Base-by-base conservation (phyloP, 208 protist species). In the Leishmania amazonensis region DNA sequence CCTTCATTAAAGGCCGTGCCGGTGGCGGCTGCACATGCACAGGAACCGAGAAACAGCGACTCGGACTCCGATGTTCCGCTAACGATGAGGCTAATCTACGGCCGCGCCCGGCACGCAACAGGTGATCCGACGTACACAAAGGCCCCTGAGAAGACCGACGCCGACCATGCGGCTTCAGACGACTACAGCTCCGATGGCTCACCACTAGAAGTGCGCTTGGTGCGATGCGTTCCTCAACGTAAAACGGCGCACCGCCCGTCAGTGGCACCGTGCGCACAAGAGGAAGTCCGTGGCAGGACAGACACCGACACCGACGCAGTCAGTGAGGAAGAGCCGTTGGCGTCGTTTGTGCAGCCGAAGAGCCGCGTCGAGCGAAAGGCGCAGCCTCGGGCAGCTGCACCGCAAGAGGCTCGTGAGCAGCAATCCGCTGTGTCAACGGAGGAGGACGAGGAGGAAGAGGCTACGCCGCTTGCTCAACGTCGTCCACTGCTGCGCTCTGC, bases 31-130 rank as follows among this genome's bases (percentile, higher is more conserved):
- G 40, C 49, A 5, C 31, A 54, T 38, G 19, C 4, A 76, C 17
- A n/a, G 60, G 58, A 53, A 65, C 31, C 3, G 40, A 76, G 24
- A 73, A 53, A 62, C 70, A 49, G 60, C 62, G 80, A 74, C 17
- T 31, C 64, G 35, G 85, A 88, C 53, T 83, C 81, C 5, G 85
- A 88, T n/a, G 64, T 64, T 1, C 81, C 78, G 24, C 57, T 85
- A 9, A 40, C 79, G 13, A 75, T 85, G 3, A 53, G 42, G 45
- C 81, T 83, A 35, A 67, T 86, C 31, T 82, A 73, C 70, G 53
- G 35, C n/a, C 1, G n/a, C 11, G 53, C 70, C 38, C 58, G 79
- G 54, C 78, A 79, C 35, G 83, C 79, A 51, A 76, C 78, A 42
- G 78, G 78, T 45, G 68, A 71, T n/a, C 67, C 74, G 4, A 58